Conservation (phyloP, 129 eudicot species). For the Flaveria linearis region DNA sequence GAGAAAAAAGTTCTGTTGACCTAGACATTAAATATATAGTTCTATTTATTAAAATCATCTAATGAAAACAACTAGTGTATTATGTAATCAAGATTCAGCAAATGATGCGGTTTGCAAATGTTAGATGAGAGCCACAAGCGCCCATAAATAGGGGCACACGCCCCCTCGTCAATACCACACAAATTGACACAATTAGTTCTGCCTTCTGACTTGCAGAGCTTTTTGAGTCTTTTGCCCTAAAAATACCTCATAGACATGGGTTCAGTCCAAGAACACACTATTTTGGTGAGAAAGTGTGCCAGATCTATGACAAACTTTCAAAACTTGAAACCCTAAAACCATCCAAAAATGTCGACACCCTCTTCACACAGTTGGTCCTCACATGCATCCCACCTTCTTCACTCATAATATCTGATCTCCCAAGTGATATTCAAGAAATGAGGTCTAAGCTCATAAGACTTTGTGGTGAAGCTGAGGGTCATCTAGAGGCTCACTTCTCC, state of each 20-base stretch:
- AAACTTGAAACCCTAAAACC: slow-evolving; percentile 78
- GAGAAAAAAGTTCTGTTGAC: too few species aligned
- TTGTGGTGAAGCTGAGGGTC: slow-evolving; percentile 81
- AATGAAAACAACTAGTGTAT: too few species aligned
- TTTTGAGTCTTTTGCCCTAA: slow-evolving; percentile 31
- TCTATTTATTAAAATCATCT: too few species aligned
- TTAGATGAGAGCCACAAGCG: slow-evolving; percentile 37
- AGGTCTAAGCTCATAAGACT: slow-evolving; percentile 64
- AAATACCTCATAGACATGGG: slow-evolving; percentile 64
- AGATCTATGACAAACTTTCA: slow-evolving; percentile 71
- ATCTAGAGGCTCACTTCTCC: slow-evolving; percentile 68
- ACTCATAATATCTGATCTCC: slow-evolving; percentile 56
- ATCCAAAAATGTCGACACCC: slow-evolving; percentile 69
- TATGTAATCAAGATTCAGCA: too few species aligned
- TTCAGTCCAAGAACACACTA: slow-evolving; percentile 48
- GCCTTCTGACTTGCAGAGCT: slow-evolving; percentile 28
- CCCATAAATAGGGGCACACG: slow-evolving; percentile 54
- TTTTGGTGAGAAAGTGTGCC: slow-evolving; percentile 58
- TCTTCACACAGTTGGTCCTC: slow-evolving; percentile 71
- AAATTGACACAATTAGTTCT: slow-evolving; percentile 30
- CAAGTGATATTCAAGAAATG: slow-evolving; percentile 52
- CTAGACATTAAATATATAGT: too few species aligned
- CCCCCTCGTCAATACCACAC: slow-evolving; percentile 29
- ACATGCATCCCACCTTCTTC: slow-evolving; percentile 73
- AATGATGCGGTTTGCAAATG: too few species aligned